Evolutionary conservation across 441 rosid genomes (phyloP), one percentile per base, ranked within the genome.

Genomic region (Cnidoscolus chayamansa): DNA sequence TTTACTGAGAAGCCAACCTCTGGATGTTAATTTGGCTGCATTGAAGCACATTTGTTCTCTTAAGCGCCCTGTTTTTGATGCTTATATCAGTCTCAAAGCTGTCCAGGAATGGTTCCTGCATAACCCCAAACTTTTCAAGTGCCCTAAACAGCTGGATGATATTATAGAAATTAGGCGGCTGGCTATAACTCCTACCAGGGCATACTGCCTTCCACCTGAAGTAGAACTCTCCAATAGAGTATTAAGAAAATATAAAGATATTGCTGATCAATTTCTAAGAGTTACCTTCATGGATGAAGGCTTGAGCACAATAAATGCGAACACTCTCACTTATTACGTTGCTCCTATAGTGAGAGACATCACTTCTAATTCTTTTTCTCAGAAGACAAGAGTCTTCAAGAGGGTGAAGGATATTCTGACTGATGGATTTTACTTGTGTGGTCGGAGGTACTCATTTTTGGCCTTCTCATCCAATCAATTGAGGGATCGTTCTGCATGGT

Each of bases 271-370:
- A 35, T 92, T 94, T 80, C 54, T 94, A 67, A 89, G 97, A 57
- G 96, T 94, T 43, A 89, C 97, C 70, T 94, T 92, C 76, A 92
- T 86, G 94, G 98, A 94, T 60, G 97, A 94, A 83, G 88, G 93
- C 72, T 75, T 88, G 87, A 90, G 87, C 79, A 89, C 80, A 3
- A 83, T 94, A 68, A 92, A 92, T 31, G 67, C 89, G n/a, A 77
- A 81, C 80, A 87, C 86, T 70, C 89, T 94, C 25, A 85, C 76
- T 37, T 87, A 82, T 78, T 89, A 81, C 71, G 86, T 71, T 65
- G 91, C 97, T 64, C 84, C 90, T n/a, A 92, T 90, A 74, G 87
- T 94, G 79, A 88, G 64, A 79, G 87, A 83, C 17, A 76, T 89
- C 65, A 88, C 84, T 48, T 76, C 84, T 13, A 71, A 62, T 65